Conservation (phyloP, 2,329 filamentous ascomycete genomes). For the Fonsecaea nubica region DNA sequence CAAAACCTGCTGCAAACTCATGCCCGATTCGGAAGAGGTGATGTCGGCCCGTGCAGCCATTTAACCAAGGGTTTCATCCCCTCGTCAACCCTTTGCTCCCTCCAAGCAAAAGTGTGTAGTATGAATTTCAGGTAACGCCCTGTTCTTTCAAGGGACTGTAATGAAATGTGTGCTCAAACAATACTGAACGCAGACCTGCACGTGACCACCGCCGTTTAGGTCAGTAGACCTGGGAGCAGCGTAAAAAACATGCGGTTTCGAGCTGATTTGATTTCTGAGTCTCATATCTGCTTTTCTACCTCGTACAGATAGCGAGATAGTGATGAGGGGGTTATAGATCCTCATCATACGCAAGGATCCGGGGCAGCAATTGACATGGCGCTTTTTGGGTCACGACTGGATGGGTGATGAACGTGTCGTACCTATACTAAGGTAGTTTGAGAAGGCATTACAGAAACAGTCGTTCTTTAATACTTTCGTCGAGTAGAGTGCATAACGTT, state of each 20-base stretch:
- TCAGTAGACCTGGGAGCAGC: background rate
- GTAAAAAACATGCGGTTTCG: background rate
- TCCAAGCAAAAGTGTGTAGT: background rate
- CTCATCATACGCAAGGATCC: background rate
- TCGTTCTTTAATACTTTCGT: no score
- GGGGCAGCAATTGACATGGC: no score
- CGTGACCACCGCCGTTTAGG: background rate
- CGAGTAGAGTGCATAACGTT: no score
- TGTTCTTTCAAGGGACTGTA: background rate
- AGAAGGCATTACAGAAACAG: no score
- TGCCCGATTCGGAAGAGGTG: no score
- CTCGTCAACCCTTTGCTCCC: background rate
- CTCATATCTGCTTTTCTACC: background rate
- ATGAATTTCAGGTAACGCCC: background rate
- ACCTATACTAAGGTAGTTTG: no score
- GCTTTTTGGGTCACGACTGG: no score
- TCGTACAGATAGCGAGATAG: background rate
- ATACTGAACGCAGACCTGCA: background rate
- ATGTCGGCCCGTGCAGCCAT: background rate
- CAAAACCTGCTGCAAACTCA: no score
- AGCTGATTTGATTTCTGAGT: slow-evolving; percentile 2
- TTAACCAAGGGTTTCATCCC: background rate
- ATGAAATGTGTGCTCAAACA: background rate
- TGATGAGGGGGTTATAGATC: background rate
- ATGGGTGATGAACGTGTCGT: no score